A percentile compares a stretch with the other conserved stretches of the same genome.
Evolutionary conservation across 306 rosid species (phyloP).

Genomic region (Prunus padus): DNA sequence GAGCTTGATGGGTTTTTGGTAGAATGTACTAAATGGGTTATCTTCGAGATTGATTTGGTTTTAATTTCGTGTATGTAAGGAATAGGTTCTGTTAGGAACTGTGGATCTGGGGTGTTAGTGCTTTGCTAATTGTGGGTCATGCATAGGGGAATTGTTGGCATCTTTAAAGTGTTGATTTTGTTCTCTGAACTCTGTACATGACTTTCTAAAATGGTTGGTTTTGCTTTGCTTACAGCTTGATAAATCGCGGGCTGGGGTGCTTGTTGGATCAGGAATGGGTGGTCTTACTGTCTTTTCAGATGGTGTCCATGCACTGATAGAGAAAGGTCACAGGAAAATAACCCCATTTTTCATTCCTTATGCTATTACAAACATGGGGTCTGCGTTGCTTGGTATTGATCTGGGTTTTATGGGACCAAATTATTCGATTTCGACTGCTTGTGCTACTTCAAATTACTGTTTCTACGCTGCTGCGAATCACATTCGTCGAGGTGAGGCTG

Average conservation of each 20-base stretch:
- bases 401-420: conserved; percentile 97
- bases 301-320: conserved; percentile 79
- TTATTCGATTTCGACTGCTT: conserved; percentile 93
- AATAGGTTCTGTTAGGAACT: neutral
- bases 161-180: neutral
- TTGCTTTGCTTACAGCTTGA: conserved; percentile 55
- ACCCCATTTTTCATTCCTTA: conserved; percentile 95
- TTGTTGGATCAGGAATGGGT: conserved; percentile 97
- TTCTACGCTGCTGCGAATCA: conserved; percentile 96
- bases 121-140: neutral
- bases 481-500: conserved; percentile 98
- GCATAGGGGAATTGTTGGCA: conserved; percentile 4
- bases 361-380: conserved; percentile 93
- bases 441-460: conserved; percentile 96
- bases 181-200: neutral
- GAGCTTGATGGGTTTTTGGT: neutral
- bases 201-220: neutral
- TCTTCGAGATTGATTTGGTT: neutral
- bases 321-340: conserved; percentile 81
- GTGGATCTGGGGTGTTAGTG: conserved; percentile 9
- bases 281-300: conserved; percentile 86
- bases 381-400: conserved; percentile 91
- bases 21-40: neutral
- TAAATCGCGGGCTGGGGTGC: conserved; percentile 83
- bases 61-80: neutral